phyloP scores from a whole-genome alignment of 164 flowering plant genomes.

The Macadamia tetraphylla region DNA sequence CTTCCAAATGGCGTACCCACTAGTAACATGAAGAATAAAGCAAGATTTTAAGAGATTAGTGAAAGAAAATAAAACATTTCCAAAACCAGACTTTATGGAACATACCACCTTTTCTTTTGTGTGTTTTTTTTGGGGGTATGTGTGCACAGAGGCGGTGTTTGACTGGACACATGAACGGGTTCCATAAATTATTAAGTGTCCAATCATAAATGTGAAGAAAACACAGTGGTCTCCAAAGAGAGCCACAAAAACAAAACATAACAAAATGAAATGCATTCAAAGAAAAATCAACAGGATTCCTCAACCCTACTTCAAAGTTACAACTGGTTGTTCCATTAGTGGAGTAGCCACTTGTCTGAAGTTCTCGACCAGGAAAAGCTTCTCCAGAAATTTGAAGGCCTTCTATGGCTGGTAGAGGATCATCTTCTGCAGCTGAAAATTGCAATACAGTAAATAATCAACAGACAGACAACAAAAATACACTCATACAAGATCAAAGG shows the following conservation, averaged over 20 bases:
- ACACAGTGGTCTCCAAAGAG: no score
- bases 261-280: neutral
- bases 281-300: neutral
- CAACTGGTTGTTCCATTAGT: slow-evolving; percentile 96
- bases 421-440: slow-evolving; percentile 83
- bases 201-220: no score
- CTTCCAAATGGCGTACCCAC: slow-evolving; percentile 95
- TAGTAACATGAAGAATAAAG: slow-evolving; percentile 23
- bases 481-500: neutral
- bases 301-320: slow-evolving; percentile 72
- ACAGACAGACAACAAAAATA: neutral
- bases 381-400: slow-evolving; percentile 93
- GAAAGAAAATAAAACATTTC: slow-evolving; percentile 1
- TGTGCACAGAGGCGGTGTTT: no score
- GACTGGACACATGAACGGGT: no score
- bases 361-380: slow-evolving; percentile 78
- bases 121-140: no score
- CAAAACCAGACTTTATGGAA: neutral
- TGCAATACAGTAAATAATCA: slow-evolving; percentile 8
- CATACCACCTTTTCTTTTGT: neutral
- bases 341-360: slow-evolving; percentile 83
- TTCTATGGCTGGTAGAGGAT: slow-evolving; percentile 82
- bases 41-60: slow-evolving; percentile 3
- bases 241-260: neutral
- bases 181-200: no score